Evolutionary conservation across 306 rosid species (phyloP).

Genomic region (Urtica urens): DNA sequence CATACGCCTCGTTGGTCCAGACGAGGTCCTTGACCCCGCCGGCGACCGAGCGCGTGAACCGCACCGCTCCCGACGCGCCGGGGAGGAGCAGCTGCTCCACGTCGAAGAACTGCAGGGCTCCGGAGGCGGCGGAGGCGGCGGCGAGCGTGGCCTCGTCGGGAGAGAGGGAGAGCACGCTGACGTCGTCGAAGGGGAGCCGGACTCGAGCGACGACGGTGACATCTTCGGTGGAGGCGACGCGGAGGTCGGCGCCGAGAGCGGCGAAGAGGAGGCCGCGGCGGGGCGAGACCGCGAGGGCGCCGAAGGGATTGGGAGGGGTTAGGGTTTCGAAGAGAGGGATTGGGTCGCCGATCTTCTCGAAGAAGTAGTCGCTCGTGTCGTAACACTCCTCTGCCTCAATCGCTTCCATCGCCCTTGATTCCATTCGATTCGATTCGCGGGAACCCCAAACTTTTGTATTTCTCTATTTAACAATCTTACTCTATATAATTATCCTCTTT

Average conservation of each 20-base stretch:
- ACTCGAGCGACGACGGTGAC: constrained; percentile 56
- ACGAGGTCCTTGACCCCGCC: no score
- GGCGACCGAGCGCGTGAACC: no score
- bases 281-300: constrained; percentile 71
- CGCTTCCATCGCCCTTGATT: no score
- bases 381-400: constrained; percentile 40
- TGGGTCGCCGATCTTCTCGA: constrained; percentile 53
- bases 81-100: no score
- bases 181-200: constrained; percentile 49
- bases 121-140: no score
- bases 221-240: constrained; percentile 52
- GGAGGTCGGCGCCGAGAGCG: constrained; percentile 34
- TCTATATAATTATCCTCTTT: no score
- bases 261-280: constrained; percentile 48
- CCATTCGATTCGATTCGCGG: no score
- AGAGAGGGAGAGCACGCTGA: constrained; percentile 53
- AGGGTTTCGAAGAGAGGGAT: constrained; percentile 49
- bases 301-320: constrained; percentile 29
- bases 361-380: constrained; percentile 38
- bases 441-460: no score
- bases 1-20: no score
- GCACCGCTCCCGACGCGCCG: no score
- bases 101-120: no score
- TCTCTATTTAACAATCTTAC: no score
- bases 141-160: constrained; percentile 49